A percentile compares a stretch with the other conserved stretches of the same genome.
Conservation (phyloP, 768 basidiomycete species). For the Pleurotus tuber-regium region DNA sequence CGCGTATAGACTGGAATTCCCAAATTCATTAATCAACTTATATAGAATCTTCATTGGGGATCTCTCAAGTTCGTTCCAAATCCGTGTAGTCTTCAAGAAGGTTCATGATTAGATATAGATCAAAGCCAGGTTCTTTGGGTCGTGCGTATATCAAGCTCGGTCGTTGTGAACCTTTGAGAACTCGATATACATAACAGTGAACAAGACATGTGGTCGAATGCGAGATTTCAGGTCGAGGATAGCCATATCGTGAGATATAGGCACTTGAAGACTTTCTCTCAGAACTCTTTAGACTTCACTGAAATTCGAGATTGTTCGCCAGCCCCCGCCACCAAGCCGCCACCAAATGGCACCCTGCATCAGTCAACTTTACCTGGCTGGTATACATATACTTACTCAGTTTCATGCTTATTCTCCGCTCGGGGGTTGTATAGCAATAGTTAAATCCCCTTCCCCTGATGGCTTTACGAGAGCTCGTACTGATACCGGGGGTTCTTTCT, state of each 20-base stretch:
- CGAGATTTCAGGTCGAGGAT: neutral
- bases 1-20: conserved; percentile 7
- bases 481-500: neutral
- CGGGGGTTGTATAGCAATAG: neutral
- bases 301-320: neutral
- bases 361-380: neutral
- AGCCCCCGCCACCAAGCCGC: too few relatives aligned
- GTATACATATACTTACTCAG: neutral
- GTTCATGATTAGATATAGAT: too few relatives aligned
- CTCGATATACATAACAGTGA: too few relatives aligned
- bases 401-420: neutral
- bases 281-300: neutral
- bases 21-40: too few relatives aligned
- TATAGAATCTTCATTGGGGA: too few relatives aligned
- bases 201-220: too few relatives aligned
- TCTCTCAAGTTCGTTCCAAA: too few relatives aligned
- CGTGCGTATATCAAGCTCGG: neutral
- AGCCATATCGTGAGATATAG: neutral
- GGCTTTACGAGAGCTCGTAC: neutral
- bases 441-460: neutral
- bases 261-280: neutral
- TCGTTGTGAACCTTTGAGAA: too few relatives aligned
- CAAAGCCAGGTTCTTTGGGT: neutral
- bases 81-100: too few relatives aligned
- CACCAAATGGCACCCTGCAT: neutral